phyloP scores from a whole-genome alignment of 2,329 filamentous ascomycete species.

The Penicillium griseofulvum region DNA sequence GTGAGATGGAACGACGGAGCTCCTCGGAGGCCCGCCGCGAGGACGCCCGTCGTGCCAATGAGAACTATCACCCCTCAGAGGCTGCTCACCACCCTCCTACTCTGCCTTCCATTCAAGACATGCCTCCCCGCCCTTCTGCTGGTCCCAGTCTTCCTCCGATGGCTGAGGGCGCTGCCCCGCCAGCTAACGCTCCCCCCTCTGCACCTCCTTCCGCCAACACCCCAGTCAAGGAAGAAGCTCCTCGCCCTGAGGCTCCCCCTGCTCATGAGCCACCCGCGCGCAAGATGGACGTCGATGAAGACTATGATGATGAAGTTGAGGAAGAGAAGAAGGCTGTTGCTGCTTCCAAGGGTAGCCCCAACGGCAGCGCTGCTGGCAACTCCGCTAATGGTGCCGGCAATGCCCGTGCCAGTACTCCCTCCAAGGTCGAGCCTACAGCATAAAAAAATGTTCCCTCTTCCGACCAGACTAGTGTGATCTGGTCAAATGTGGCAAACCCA shows the following conservation, averaged over 20 bases:
- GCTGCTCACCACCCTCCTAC: slow-evolving; percentile 79
- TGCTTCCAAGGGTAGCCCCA: slow-evolving; percentile 36
- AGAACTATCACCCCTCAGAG: slow-evolving; percentile 87
- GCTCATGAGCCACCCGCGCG: slow-evolving; percentile 79
- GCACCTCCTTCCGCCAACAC: slow-evolving; percentile 48
- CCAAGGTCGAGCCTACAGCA: slow-evolving; percentile 32
- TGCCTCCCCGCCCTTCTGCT: slow-evolving; percentile 47
- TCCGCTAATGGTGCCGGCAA: slow-evolving; percentile 27
- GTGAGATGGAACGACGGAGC: slow-evolving; percentile 69
- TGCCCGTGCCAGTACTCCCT: slow-evolving; percentile 28
- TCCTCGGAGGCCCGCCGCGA: slow-evolving; percentile 69
- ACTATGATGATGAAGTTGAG: slow-evolving; percentile 92
- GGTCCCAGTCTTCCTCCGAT: slow-evolving; percentile 58
- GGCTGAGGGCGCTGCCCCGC: slow-evolving; percentile 44
- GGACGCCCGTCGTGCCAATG: slow-evolving; percentile 69
- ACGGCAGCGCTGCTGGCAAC: slow-evolving; percentile 31
- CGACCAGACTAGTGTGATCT: neutral
- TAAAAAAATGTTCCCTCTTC: slow-evolving; percentile 17
- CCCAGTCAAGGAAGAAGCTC: slow-evolving; percentile 56
- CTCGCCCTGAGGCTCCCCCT: slow-evolving; percentile 49
- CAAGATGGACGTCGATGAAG: slow-evolving; percentile 96
- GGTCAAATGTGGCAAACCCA: neutral
- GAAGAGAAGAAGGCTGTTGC: slow-evolving; percentile 62
- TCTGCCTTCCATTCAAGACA: slow-evolving; percentile 51
- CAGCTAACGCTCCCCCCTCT: slow-evolving; percentile 45